Conservation (phyloP, 768 basidiomycete species). For the Kondoa malvinella region DNA sequence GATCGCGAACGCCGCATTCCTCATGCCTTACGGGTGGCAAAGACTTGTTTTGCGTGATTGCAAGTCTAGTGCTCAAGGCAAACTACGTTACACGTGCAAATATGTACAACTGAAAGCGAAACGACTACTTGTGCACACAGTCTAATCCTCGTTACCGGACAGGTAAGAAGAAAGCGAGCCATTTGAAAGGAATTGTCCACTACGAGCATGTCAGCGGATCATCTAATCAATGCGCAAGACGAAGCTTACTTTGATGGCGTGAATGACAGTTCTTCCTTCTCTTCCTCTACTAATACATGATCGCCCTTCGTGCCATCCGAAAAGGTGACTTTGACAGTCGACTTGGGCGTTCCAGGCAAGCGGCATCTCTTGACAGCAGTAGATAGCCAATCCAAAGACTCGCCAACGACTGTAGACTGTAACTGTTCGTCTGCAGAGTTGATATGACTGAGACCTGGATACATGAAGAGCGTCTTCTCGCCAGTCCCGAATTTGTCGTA, state of each 20-base stretch:
- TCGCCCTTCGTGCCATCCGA: background rate
- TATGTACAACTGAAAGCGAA: background rate
- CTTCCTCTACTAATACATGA: background rate
- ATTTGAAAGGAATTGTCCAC: background rate
- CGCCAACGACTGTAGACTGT: background rate
- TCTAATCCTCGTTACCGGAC: background rate
- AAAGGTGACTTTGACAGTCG: constrained; percentile 1
- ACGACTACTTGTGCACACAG: too few species aligned
- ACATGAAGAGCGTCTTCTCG: constrained; percentile 1
- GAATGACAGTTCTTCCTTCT: background rate
- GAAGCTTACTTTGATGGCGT: background rate
- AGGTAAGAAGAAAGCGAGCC: background rate
- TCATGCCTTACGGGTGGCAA: too few species aligned
- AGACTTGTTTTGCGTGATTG: too few species aligned
- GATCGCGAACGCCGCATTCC: too few species aligned
- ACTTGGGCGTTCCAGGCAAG: background rate
- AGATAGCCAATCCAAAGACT: constrained; percentile 1
- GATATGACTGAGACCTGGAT: background rate
- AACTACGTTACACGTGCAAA: too few species aligned
- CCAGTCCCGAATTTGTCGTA: background rate
- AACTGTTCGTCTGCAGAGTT: background rate
- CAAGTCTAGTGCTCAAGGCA: too few species aligned
- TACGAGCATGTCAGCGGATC: background rate
- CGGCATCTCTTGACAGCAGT: background rate
- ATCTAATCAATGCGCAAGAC: background rate